Conservation (phyloP, 2,329 filamentous ascomycete genomes). For the Didymella keratinophila region DNA sequence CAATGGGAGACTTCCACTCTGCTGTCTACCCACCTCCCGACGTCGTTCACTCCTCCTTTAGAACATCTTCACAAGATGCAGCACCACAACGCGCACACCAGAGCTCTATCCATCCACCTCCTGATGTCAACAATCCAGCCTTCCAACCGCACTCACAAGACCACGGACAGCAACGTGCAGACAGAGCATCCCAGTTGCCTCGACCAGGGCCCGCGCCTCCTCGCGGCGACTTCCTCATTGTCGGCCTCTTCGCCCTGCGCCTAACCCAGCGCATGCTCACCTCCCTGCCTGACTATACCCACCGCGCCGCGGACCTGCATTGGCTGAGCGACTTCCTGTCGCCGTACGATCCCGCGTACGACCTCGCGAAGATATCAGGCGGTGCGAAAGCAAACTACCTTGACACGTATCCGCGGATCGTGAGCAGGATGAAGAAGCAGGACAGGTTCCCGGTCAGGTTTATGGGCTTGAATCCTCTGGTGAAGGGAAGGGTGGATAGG, state of each 20-base stretch:
- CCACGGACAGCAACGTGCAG: too few species aligned
- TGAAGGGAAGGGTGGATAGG: background rate
- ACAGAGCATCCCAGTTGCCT: too few species aligned
- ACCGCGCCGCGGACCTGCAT: constrained; percentile 22
- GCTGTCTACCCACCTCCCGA: constrained; percentile 5
- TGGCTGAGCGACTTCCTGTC: constrained; percentile 35
- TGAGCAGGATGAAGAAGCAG: constrained; percentile 36
- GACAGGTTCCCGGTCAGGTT: constrained; percentile 29
- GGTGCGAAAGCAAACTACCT: constrained; percentile 25
- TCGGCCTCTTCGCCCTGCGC: constrained; percentile 39
- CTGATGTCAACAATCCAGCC: too few species aligned
- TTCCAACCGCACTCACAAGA: too few species aligned
- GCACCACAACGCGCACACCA: too few species aligned
- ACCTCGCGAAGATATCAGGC: constrained; percentile 32
- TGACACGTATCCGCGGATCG: constrained; percentile 24
- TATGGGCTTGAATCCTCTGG: constrained; percentile 34
- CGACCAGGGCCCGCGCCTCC: too few species aligned
- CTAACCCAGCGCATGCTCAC: constrained; percentile 28
- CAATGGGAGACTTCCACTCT: background rate
- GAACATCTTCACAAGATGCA: too few species aligned
- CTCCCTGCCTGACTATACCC: constrained; percentile 26
- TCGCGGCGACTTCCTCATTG: constrained; percentile 26
- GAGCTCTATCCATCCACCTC: background rate
- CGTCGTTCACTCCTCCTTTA: background rate
- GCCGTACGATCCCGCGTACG: constrained; percentile 21